Base-by-base conservation (phyloP, 2,329 filamentous ascomycete species). In the Fusarium vanettenii region DNA sequence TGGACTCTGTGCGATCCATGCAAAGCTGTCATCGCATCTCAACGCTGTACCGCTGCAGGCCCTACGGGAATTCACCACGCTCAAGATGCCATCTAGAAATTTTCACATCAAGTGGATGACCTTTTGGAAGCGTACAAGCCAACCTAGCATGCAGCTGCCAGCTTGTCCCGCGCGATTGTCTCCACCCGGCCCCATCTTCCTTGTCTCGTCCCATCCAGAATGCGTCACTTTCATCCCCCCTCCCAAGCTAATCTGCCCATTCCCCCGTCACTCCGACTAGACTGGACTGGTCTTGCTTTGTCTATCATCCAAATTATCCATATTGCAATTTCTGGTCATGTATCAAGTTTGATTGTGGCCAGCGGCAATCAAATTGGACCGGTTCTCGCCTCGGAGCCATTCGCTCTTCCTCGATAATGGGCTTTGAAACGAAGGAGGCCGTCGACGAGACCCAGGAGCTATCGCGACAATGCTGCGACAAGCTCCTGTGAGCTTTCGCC, bases 201-300 rank as follows among this genome's bases (percentile, higher is more conserved):
- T 61, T 72, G 65, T 75, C 64, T 60, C 60, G 62, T 67, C 62
- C 62, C 72, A 75, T 75, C 45, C 69, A 74, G 72, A 65, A 52
- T 74, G 68, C 72, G 72, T 74, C 72, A 75, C 66, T 75, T 60
- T 57, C 37, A 72, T 74, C 35, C 60, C 48, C 62, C 65, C 48
- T 64, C 50, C 35, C 50, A 31, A 73, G 66, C 63, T 73, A 65
- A 65, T 73, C 48, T 74, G 56, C 33, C 63, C 71, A 71, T 74
- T 64, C 59, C 62, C 56, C 56, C 68, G 68, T 55, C 74, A 41
- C 64, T 64, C 48, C 43, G 14, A 29, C 43, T 48, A 27, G 43
- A 48, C 43, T 48, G 22, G 25, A 48, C 63, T 37, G 31, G 60
- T 20, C 25, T 37, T 41, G 56, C 22, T 31, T 57, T 43, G 16